phyloP scores from a whole-genome alignment of 139 green algal species.

The Pycnococcus provasolii region DNA sequence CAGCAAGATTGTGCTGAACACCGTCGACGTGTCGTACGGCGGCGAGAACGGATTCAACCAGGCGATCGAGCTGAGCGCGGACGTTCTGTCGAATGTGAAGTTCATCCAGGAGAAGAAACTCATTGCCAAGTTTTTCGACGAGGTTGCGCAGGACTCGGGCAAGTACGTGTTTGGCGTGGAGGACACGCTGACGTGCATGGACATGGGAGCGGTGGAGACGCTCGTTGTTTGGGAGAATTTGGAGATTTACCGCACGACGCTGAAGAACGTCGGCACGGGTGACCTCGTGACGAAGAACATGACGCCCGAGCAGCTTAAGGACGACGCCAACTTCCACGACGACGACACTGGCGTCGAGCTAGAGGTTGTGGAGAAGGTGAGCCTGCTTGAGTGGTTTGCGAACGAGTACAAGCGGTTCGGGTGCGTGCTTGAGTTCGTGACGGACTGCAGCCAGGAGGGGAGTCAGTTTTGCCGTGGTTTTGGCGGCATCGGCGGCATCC shows the following conservation, averaged over 20 bases:
- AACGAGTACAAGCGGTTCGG: slow-evolving; percentile 98
- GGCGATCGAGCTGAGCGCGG: slow-evolving; percentile 92
- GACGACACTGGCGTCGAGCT: slow-evolving; percentile 67
- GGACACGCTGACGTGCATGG: slow-evolving; percentile 89
- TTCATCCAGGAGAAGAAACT: slow-evolving; percentile 87
- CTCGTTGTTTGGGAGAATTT: slow-evolving; percentile 97
- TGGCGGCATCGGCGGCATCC: slow-evolving; percentile 81
- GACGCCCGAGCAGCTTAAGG: slow-evolving; percentile 65
- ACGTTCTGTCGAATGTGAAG: slow-evolving; percentile 94
- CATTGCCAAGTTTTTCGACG: slow-evolving; percentile 81
- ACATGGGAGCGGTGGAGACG: slow-evolving; percentile 98
- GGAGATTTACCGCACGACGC: slow-evolving; percentile 56
- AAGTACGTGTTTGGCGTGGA: slow-evolving; percentile 87
- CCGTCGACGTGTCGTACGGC: slow-evolving; percentile 96
- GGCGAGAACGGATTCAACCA: slow-evolving; percentile 98
- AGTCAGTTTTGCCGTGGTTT: slow-evolving; percentile 96
- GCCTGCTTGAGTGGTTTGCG: slow-evolving; percentile 94
- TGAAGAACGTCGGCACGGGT: slow-evolving; percentile 50
- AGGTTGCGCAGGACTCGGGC: slow-evolving; percentile 90
- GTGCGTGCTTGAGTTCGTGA: slow-evolving; percentile 92
- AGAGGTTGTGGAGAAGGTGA: slow-evolving; percentile 80
- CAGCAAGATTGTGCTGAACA: slow-evolving; percentile 71
- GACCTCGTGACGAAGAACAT: slow-evolving; percentile 45
- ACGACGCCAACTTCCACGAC: slow-evolving; percentile 73
- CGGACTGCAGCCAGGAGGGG: slow-evolving; percentile 83